Base-by-base conservation (phyloP, 2,329 filamentous ascomycete species). In the Calonectria hawksworthii region DNA sequence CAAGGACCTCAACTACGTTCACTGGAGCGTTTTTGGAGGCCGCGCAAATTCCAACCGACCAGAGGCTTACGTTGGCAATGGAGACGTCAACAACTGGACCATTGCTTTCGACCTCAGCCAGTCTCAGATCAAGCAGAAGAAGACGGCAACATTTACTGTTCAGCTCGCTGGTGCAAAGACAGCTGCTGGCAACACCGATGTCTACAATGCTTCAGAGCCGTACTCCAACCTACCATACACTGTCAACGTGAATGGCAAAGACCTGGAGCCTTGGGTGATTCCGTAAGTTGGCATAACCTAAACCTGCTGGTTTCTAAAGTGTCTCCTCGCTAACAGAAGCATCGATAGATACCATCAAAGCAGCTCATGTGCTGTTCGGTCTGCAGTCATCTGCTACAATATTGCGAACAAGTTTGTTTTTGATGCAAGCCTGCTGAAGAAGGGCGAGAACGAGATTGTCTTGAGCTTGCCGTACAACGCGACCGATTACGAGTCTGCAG, bases 1-100 rank as follows among this genome's bases (percentile, higher is more conserved):
- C 0, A 81, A 83, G 14, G 90, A 92, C 77, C 85, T 92, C 74
- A 93, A 93, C 82, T 93, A 93, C 70, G 89, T 93, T 5, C 92
- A 93, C 80, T 93, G 92, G 92, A 90, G 88, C 72, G 90, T 92
- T 11, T 93, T 92, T 77, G 91, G 91, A 1, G 89, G 90, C 8
- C 84, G 89, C 34, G 89, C 85, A 1, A 89, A 92, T 81, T 87
- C 82, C 18, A 68, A 86, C 4, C 85, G 89, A 0, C 82, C 85
- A 1, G 83, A 87, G 56, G 82, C 86, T 7, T 87, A 88, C 65
- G 83, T 85, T 52, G 84, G 86, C 26, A 86, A 86, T 75, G 80
- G 80, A 86, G 65, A 82, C 28, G 86, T 91, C 32, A 91, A 91
- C 80, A 91, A 92, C 81, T 92, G 90, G 91, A 92, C 89, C 0